Conservation (phyloP, 2,329 filamentous ascomycete genomes). For the Aspergillus fructus region DNA sequence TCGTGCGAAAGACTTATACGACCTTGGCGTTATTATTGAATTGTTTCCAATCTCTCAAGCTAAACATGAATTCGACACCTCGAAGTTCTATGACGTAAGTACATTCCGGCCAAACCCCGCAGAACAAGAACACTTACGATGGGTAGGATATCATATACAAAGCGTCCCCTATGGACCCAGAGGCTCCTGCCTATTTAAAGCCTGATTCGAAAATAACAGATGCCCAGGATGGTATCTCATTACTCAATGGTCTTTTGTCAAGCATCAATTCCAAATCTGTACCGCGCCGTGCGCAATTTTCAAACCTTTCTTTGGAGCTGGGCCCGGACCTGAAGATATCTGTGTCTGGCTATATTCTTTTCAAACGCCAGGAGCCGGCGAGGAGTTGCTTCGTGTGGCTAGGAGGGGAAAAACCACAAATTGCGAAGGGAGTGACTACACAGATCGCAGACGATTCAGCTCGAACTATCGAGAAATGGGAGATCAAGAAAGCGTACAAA, state of each 20-base stretch:
- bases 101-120: neutral
- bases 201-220: constrained; percentile 54
- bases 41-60: constrained; percentile 81
- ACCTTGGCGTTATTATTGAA: constrained; percentile 87
- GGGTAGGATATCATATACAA: constrained; percentile 85
- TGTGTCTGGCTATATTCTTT: constrained; percentile 86
- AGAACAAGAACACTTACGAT: constrained; percentile 19
- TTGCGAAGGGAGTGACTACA: constrained; percentile 72
- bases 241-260: constrained; percentile 77
- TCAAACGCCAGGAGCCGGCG: constrained; percentile 79
- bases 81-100: constrained; percentile 84
- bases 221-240: constrained; percentile 71
- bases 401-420: constrained; percentile 79
- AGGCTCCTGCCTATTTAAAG: constrained; percentile 59
- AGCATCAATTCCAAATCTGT: constrained; percentile 90
- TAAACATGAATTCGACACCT: constrained; percentile 72
- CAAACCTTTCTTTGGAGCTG: constrained; percentile 81
- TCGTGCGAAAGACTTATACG: constrained; percentile 90
- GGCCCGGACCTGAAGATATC: constrained; percentile 82
- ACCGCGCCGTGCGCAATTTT: constrained; percentile 81
- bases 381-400: constrained; percentile 86
- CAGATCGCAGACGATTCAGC: constrained; percentile 76
- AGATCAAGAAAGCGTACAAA: constrained; percentile 90
- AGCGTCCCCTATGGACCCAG: constrained; percentile 66
- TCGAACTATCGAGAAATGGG: constrained; percentile 71